phyloP scores from a whole-genome alignment of 2,329 filamentous ascomycete genomes.

The Colletotrichum trifolii region DNA sequence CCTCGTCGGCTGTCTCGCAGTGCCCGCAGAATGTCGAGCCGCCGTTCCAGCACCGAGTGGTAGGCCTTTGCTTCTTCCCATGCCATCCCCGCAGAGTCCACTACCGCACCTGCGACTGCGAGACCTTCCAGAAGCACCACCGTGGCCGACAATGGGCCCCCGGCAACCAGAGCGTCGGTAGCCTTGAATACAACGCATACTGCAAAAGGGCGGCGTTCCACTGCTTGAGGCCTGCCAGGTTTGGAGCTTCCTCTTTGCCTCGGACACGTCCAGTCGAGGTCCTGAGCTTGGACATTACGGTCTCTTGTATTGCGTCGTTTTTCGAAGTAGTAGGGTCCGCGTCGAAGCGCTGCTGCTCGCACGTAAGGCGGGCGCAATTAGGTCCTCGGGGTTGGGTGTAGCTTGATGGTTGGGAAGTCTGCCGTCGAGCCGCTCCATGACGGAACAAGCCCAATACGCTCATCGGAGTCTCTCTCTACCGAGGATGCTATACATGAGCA shows the following conservation, averaged over 20 bases:
- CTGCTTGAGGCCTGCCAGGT: slow-evolving; percentile 45
- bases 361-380: slow-evolving; percentile 61
- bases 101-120: slow-evolving; percentile 60
- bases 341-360: slow-evolving; percentile 61
- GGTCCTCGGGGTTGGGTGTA: slow-evolving; percentile 71
- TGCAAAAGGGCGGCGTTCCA: slow-evolving; percentile 70
- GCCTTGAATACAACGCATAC: slow-evolving; percentile 71
- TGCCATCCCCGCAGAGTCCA: slow-evolving; percentile 66
- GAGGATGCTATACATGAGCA: slow-evolving; percentile 58
- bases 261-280: too few relatives aligned
- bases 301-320: slow-evolving; percentile 56
- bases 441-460: slow-evolving; percentile 78
- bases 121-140: slow-evolving; percentile 65
- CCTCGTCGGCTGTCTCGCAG: slow-evolving; percentile 48
- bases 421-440: slow-evolving; percentile 75
- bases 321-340: slow-evolving; percentile 70
- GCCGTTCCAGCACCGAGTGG: slow-evolving; percentile 56
- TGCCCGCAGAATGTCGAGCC: slow-evolving; percentile 47
- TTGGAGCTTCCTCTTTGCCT: slow-evolving; percentile 51
- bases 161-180: slow-evolving; percentile 73
- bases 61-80: slow-evolving; percentile 70
- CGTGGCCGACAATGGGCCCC: slow-evolving; percentile 63
- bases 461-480: slow-evolving; percentile 76
- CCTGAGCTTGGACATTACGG: too few relatives aligned
- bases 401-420: slow-evolving; percentile 65